These are phyloP conservation scores for Ramichloridium luteum DNA, from an alignment of 2,329 filamentous ascomycete species.

Conservation along the genomic window DNA sequence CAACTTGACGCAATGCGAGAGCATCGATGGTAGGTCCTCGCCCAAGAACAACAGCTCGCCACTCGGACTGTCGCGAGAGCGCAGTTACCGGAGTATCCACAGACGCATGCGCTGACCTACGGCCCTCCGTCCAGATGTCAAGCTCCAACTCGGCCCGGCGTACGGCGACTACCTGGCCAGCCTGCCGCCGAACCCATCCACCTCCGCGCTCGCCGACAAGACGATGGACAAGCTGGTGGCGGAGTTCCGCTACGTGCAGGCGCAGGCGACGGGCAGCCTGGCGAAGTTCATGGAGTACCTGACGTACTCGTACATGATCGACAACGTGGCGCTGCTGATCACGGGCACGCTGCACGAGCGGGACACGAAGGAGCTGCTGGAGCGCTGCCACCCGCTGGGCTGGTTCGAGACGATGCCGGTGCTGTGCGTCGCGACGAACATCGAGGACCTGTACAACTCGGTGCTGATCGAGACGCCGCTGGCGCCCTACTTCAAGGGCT, in stretches of 20 bases:
- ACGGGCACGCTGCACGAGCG: slow-evolving; percentile 95
- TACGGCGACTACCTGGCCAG: slow-evolving; percentile 95
- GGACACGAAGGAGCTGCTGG: slow-evolving; percentile 87
- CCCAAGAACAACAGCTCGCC: too few relatives aligned
- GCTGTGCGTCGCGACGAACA: slow-evolving; percentile 93
- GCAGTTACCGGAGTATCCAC: too few relatives aligned
- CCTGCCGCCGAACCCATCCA: slow-evolving; percentile 91
- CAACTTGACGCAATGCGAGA: slow-evolving; percentile 96
- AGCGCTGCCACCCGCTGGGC: slow-evolving; percentile 89
- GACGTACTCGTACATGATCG: slow-evolving; percentile 99
- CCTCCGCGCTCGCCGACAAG: slow-evolving; percentile 84
- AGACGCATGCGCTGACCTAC: too few relatives aligned
- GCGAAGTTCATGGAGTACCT: slow-evolving; percentile 96
- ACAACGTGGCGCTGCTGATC: slow-evolving; percentile 95
- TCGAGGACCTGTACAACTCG: slow-evolving; percentile 97
- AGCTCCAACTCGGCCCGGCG: slow-evolving; percentile 88
- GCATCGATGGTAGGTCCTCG: slow-evolving; percentile 64
- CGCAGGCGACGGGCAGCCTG: slow-evolving; percentile 81
- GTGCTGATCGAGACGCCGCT: slow-evolving; percentile 94
- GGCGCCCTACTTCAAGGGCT: slow-evolving; percentile 94
- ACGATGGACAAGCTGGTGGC: slow-evolving; percentile 96
- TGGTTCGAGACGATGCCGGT: slow-evolving; percentile 99
- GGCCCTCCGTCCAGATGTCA: slow-evolving; percentile 66
- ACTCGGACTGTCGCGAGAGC: neutral
- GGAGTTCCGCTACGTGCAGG: slow-evolving; percentile 91